These are phyloP conservation scores for Starmerella etchellsii DNA, from an alignment of 805 yeast genomes.

Conservation along the genomic window DNA sequence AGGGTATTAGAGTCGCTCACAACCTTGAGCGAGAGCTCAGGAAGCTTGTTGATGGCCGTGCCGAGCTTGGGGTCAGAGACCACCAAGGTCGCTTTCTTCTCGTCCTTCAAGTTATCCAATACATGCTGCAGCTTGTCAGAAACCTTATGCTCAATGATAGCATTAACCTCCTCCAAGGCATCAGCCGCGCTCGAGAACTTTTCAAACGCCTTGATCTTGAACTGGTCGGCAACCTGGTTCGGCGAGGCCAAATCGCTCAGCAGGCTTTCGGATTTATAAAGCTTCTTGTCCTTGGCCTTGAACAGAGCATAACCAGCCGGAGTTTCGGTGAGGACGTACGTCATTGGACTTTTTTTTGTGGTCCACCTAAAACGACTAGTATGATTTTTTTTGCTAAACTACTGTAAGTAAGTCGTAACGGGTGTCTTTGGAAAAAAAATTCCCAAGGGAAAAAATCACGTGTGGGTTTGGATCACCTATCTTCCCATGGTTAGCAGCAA, in stretches of 20 bases:
- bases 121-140: slow-evolving; percentile 68
- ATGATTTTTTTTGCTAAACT: slow-evolving; percentile 2
- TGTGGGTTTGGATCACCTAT: too few relatives aligned
- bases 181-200: slow-evolving; percentile 89
- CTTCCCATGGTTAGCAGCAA: too few relatives aligned
- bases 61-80: slow-evolving; percentile 95
- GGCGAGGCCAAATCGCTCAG: slow-evolving; percentile 67
- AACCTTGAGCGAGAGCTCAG: slow-evolving; percentile 70
- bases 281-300: slow-evolving; percentile 95
- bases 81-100: slow-evolving; percentile 63
- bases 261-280: slow-evolving; percentile 68
- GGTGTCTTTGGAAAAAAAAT: neutral
- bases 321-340: slow-evolving; percentile 74
- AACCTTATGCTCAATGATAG: slow-evolving; percentile 87
- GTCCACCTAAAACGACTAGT: too few relatives aligned
- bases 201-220: slow-evolving; percentile 90
- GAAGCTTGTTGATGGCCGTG: slow-evolving; percentile 84
- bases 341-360: slow-evolving; percentile 21
- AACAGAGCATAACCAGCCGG: slow-evolving; percentile 97
- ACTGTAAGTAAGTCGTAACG: neutral
- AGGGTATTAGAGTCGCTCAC: slow-evolving; percentile 90
- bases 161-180: slow-evolving; percentile 89
- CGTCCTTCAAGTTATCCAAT: slow-evolving; percentile 34
- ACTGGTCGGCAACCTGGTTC: slow-evolving; percentile 75
- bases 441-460: too few relatives aligned